Conservation (phyloP, 2,329 filamentous ascomycete species). For the Neofusicoccum parvum region DNA sequence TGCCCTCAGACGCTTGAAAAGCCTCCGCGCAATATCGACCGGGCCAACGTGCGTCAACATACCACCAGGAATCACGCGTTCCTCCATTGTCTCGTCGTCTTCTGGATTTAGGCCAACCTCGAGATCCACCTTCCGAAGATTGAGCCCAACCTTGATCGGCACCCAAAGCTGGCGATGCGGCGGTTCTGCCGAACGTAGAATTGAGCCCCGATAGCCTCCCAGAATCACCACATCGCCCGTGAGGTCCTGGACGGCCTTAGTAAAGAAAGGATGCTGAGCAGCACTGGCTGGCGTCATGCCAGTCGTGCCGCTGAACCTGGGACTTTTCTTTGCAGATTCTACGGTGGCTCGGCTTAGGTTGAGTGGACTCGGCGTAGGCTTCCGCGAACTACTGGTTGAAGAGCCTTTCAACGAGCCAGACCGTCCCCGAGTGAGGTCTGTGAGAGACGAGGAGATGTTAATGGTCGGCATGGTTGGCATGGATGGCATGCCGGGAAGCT, state of each 20-base stretch:
- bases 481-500: constrained; percentile 49
- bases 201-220: constrained; percentile 86
- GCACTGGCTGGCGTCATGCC: constrained; percentile 30
- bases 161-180: constrained; percentile 91
- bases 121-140: constrained; percentile 86
- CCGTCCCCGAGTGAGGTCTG: constrained; percentile 13
- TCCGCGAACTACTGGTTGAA: background rate
- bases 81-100: constrained; percentile 80
- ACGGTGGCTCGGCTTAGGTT: background rate
- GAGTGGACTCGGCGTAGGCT: constrained; percentile 15
- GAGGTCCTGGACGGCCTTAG: constrained; percentile 64
- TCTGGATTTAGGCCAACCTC: constrained; percentile 80
- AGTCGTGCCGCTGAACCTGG: background rate
- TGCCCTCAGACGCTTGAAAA: constrained; percentile 76
- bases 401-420: constrained; percentile 9
- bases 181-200: constrained; percentile 80
- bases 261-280: constrained; percentile 54
- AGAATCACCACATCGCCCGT: constrained; percentile 86
- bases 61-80: constrained; percentile 80
- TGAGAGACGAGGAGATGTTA: constrained; percentile 27
- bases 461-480: constrained; percentile 41
- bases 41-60: constrained; percentile 92
- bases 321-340: constrained; percentile 11
- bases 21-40: constrained; percentile 80
- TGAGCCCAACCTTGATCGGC: constrained; percentile 88